Conservation (phyloP, 768 basidiomycete genomes). For the Serendipita vermifera region DNA sequence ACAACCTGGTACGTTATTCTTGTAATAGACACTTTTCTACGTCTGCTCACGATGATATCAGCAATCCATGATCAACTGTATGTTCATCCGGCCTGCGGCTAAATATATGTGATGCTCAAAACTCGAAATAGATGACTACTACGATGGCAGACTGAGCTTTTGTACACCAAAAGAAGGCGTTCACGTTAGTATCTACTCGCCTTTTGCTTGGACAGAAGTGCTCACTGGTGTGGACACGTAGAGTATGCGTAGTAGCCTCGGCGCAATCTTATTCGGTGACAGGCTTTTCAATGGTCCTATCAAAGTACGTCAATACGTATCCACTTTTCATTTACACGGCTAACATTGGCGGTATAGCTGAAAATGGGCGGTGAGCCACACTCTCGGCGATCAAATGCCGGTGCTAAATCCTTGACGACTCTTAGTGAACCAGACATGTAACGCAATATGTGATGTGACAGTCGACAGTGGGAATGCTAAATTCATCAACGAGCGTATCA, state of each 20-base stretch:
- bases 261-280: constrained; percentile 94
- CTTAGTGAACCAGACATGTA: constrained; percentile 2
- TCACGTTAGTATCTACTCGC: not conserved
- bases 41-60: constrained; percentile 23
- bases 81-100: constrained; percentile 16
- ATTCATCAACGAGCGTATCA: constrained; percentile 85
- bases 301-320: constrained; percentile 41
- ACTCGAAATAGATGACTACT: constrained; percentile 81
- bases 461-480: constrained; percentile 61
- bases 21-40: constrained; percentile 4
- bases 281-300: constrained; percentile 86
- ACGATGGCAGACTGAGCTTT: constrained; percentile 74
- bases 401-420: not conserved
- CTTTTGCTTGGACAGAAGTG: constrained; percentile 17
- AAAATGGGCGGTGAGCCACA: not conserved
- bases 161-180: constrained; percentile 62
- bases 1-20: constrained; percentile 3
- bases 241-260: constrained; percentile 30
- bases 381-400: not conserved
- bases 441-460: constrained; percentile 15
- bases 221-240: not conserved
- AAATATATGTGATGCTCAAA: not conserved
- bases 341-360: not conserved
- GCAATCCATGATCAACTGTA: constrained; percentile 90
- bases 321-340: not conserved